Evolutionary conservation across 306 rosid species (phyloP).

Genomic region (Cyclanthera cordifolia): DNA sequence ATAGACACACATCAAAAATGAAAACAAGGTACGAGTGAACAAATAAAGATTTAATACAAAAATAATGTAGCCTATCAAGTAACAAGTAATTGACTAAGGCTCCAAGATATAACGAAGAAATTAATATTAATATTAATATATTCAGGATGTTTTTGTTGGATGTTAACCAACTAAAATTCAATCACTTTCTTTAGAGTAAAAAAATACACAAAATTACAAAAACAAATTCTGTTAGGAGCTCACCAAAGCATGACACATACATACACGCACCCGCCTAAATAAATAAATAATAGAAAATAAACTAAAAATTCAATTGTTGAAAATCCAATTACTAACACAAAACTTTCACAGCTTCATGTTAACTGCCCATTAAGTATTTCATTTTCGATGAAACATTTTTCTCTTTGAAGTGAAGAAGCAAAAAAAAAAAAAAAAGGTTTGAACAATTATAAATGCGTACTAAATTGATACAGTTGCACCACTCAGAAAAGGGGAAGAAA

Average conservation of each 20-base stretch:
- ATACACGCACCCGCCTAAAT: neutral
- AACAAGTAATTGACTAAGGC: neutral
- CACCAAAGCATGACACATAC: neutral
- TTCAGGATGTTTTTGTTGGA: neutral
- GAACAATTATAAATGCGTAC: neutral
- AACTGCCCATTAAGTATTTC: no score
- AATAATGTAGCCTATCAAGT: neutral
- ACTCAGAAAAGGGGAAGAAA: neutral
- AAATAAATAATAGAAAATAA: no score
- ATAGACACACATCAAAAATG: neutral
- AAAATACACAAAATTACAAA: no score
- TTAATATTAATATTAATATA: neutral
- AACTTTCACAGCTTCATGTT: neutral
- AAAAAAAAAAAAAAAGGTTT: neutral
- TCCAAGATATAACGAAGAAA: neutral
- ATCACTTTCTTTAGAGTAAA: neutral
- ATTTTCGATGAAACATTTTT: no score
- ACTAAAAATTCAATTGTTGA: neutral
- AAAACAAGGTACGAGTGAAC: neutral
- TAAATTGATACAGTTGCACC: conserved; percentile 5
- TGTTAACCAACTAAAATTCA: neutral
- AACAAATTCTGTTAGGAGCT: neutral
- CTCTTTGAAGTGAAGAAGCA: no score
- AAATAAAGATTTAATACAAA: neutral
- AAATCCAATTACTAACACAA: neutral